Percentiles rank a stretch among this genome's conserved stretches.
Conservation (phyloP, 2,329 filamentous ascomycete species). For the Verticillium isaacii region DNA sequence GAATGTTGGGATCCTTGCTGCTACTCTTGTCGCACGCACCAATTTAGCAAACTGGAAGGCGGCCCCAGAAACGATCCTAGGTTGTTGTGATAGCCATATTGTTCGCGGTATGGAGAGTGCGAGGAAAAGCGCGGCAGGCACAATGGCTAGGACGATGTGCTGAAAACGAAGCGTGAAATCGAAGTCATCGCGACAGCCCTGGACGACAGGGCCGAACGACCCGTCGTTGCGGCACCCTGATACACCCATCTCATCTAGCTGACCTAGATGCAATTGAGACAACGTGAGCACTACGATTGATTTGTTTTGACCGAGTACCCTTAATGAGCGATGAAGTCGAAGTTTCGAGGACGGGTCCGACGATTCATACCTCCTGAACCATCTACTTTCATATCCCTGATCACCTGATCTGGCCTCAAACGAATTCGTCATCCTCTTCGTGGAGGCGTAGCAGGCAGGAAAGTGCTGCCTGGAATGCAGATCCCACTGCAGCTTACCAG, state of each 20-base stretch:
- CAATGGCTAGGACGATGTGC: constrained; percentile 31
- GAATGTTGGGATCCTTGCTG: background rate
- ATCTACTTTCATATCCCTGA: too few species aligned
- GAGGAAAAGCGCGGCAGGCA: constrained; percentile 29
- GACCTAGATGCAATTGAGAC: background rate
- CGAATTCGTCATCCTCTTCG: too few species aligned
- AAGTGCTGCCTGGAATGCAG: too few species aligned
- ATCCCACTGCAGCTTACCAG: too few species aligned
- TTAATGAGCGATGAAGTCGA: too few species aligned
- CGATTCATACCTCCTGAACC: too few species aligned
- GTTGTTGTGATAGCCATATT: constrained; percentile 19
- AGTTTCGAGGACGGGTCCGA: too few species aligned
- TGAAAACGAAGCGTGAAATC: constrained; percentile 40
- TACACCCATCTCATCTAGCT: background rate
- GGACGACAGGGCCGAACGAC: constrained; percentile 30
- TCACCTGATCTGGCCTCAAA: too few species aligned
- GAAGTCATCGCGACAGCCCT: constrained; percentile 34
- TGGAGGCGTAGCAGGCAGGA: too few species aligned
- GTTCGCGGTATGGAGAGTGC: constrained; percentile 23
- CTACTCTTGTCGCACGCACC: background rate
- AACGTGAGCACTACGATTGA: background rate
- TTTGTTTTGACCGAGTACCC: too few species aligned
- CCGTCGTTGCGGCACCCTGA: constrained; percentile 21
- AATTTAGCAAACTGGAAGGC: constrained; percentile 21
- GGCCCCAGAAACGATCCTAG: constrained; percentile 22